Evolutionary conservation across 257 asterid species (phyloP).

Genomic region (Handroanthus guayacan): DNA sequence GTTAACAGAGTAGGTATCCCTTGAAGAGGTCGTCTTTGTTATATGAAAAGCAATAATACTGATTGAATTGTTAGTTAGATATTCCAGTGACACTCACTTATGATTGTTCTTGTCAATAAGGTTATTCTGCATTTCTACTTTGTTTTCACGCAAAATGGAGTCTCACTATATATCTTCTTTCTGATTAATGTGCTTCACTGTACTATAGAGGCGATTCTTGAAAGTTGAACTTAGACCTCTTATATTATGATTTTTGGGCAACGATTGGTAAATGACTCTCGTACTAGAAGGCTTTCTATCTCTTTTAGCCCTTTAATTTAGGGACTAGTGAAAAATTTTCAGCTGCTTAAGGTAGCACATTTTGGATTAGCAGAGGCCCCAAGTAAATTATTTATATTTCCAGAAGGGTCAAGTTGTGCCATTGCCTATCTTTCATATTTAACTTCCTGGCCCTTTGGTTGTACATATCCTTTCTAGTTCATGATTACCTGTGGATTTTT

Average conservation of each 20-base stretch:
- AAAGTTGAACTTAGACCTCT: background rate
- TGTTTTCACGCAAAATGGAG: background rate
- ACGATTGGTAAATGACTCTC: background rate
- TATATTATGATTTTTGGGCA: background rate
- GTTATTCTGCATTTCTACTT: background rate
- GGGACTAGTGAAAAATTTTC: background rate
- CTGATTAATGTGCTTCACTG: background rate
- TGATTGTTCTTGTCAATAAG: background rate
- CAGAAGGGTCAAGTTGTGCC: conserved; percentile 23
- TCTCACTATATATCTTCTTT: conserved; percentile 1
- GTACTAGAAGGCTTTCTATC: background rate
- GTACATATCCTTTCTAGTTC: conserved; percentile 24
- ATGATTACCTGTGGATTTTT: conserved; percentile 15
- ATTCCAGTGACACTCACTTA: background rate
- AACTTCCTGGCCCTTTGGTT: conserved; percentile 15
- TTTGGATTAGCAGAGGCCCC: conserved; percentile 4
- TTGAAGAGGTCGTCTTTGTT: background rate
- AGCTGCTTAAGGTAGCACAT: conserved; percentile 12
- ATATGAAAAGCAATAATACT: background rate
- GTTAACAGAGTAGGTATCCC: conserved; percentile 10
- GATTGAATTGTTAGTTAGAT: background rate
- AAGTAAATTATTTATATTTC: background rate
- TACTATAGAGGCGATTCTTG: background rate
- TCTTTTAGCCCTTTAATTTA: background rate
- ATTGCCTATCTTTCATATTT: conserved; percentile 21